Evolutionary conservation across 2,329 filamentous ascomycete species (phyloP), one percentile per base, ranked within the genome.

Genomic region (Pezizomycotina sp.): DNA sequence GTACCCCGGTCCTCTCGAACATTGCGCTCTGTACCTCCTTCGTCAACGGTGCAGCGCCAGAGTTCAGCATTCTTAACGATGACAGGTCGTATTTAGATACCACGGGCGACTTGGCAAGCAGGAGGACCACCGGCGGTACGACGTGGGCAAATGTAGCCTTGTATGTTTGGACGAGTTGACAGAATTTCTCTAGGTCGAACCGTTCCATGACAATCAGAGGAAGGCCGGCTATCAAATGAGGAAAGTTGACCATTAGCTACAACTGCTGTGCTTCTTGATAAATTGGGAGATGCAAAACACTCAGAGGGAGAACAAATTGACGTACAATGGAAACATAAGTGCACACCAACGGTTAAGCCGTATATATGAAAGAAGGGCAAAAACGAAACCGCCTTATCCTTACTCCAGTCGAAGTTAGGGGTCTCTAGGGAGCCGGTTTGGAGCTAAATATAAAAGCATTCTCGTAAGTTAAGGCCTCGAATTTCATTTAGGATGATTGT

Each of bases 361-460:
- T 92, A 92, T 45, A 92, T 84, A 54, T 92, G 83, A 59, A 83
- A 92, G 56, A 92, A 89, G 0, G 84, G 84, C 7, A 92, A 58
- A 40, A 92, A 76, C 2, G 78, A 79, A 5, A 93, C 57, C 19
- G 89, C 62, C 41, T 68, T 71, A 53, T 92, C 84, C 4, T 73
- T 71, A 24, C 67, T 61, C 55, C 69, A 69, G 13, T 58, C 61
- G 36, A 79, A 55, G 27, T 71, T 63, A 0, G 59, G 61, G 1
- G 58, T n/a, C n/a, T n/a, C n/a, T n/a, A n/a, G n/a, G n/a, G n/a
- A n/a, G n/a, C n/a, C n/a, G n/a, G n/a, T n/a, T n/a, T n/a, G n/a
- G n/a, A n/a, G n/a, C n/a, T n/a, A n/a, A n/a, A n/a, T n/a, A n/a
- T n/a, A n/a, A n/a, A n/a, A n/a, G n/a, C n/a, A n/a, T 31, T 46